These are phyloP conservation scores for Rubia yunnanensis DNA, from an alignment of 257 asterid genomes.

Conservation along the genomic window DNA sequence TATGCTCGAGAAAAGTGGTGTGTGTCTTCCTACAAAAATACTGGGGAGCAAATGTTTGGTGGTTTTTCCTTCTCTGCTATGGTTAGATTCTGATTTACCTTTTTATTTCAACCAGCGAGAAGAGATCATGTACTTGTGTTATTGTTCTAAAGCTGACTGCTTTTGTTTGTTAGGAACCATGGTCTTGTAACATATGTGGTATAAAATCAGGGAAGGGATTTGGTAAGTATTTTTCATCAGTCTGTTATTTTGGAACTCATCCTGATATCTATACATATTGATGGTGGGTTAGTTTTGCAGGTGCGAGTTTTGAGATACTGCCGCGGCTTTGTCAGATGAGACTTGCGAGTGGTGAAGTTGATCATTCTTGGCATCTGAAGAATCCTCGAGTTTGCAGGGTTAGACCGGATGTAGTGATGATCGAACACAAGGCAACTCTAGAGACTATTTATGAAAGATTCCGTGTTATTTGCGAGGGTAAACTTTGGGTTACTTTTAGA, in stretches of 20 bases:
- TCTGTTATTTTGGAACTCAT: background rate
- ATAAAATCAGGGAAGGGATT: slow-evolving; percentile 45
- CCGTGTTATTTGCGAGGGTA: slow-evolving; percentile 52
- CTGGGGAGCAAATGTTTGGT: slow-evolving; percentile 20
- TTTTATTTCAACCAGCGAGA: too few species aligned
- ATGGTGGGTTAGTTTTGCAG: slow-evolving; percentile 14
- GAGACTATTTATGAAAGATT: slow-evolving; percentile 36
- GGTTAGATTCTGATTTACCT: slow-evolving; percentile 32
- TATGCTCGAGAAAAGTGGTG: slow-evolving; percentile 56
- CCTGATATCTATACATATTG: background rate
- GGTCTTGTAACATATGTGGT: slow-evolving; percentile 54
- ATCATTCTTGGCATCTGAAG: slow-evolving; percentile 43
- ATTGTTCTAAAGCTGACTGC: background rate
- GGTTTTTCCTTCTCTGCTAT: slow-evolving; percentile 28
- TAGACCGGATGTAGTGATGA: slow-evolving; percentile 26
- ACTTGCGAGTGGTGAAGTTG: slow-evolving; percentile 41
- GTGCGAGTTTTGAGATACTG: slow-evolving; percentile 41
- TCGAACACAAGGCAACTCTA: slow-evolving; percentile 42
- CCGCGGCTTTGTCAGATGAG: slow-evolving; percentile 46
- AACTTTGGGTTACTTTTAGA: slow-evolving; percentile 43
- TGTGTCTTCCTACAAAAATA: slow-evolving; percentile 32
- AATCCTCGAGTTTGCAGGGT: slow-evolving; percentile 30
- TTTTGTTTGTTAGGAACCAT: slow-evolving; percentile 34
- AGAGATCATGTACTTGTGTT: too few species aligned
- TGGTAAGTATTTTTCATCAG: slow-evolving; percentile 34